Percentiles rank a stretch among this genome's conserved stretches.
phyloP scores from a whole-genome alignment of 2,329 filamentous ascomycete genomes.

The Alternaria ethzedia region DNA sequence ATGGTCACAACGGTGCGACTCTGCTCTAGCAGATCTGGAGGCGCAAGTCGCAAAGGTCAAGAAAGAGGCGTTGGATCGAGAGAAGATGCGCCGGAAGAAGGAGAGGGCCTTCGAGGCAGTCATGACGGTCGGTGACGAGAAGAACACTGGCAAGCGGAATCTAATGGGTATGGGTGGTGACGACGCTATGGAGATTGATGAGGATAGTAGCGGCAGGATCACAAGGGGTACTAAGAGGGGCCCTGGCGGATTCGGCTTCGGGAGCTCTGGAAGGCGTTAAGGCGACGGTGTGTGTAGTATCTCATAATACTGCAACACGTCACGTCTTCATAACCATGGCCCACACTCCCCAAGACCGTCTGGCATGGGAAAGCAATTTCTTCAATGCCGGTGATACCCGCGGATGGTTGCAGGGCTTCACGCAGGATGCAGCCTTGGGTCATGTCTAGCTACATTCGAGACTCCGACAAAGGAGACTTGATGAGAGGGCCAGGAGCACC shows the following conservation, averaged over 20 bases:
- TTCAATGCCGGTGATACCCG: no score
- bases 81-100: constrained; percentile 52
- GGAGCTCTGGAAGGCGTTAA: constrained; percentile 35
- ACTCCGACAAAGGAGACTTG: neutral
- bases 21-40: constrained; percentile 77
- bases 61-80: constrained; percentile 47
- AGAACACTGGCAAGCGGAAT: constrained; percentile 32
- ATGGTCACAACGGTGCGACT: constrained; percentile 81
- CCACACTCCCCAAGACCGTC: neutral
- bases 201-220: constrained; percentile 35
- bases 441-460: neutral
- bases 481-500: neutral
- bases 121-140: constrained; percentile 36
- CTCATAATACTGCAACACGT: neutral
- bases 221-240: constrained; percentile 41
- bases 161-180: constrained; percentile 28
- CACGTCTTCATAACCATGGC: neutral
- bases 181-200: constrained; percentile 48
- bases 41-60: constrained; percentile 73
- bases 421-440: neutral
- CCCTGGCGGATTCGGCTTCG: constrained; percentile 33
- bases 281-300: constrained; percentile 15
- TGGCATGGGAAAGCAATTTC: neutral
- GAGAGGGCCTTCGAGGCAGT: constrained; percentile 47
- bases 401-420: neutral